A percentile compares a stretch with the other conserved stretches of the same genome.
Conservation (phyloP, 2,329 filamentous ascomycete genomes). For the Colletotrichum brevisporum region DNA sequence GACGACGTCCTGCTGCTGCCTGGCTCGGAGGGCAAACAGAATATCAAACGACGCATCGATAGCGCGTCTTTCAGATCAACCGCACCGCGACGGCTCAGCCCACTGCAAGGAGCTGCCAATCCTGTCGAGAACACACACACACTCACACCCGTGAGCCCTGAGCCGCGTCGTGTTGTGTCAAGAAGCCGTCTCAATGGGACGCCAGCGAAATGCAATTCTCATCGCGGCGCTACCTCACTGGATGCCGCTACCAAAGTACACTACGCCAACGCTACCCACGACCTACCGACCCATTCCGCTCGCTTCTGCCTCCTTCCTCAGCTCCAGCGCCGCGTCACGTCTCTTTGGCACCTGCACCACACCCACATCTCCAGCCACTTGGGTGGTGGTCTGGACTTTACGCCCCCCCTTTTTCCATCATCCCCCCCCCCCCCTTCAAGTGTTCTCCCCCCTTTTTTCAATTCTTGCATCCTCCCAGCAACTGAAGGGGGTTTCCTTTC, state of each 20-base stretch:
- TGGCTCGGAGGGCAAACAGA: conserved; percentile 9
- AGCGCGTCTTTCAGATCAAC: conserved; percentile 20
- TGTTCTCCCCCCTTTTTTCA: conserved; percentile 17
- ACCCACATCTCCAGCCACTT: conserved; percentile 28
- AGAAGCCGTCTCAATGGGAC: not conserved
- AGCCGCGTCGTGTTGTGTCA: not conserved
- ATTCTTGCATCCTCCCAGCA: conserved; percentile 32
- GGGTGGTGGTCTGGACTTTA: conserved; percentile 28
- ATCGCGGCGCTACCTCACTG: conserved; percentile 29
- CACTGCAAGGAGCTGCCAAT: conserved; percentile 20
- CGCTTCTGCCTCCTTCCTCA: conserved; percentile 18
- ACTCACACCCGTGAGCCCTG: conserved; percentile 24
- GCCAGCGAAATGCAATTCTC: conserved; percentile 37
- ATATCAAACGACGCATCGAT: conserved; percentile 3
- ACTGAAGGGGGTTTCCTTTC: conserved; percentile 10
- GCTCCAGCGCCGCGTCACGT: conserved; percentile 17
- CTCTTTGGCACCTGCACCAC: conserved; percentile 30
- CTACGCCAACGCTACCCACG: conserved; percentile 26
- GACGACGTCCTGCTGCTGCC: conserved; percentile 16
- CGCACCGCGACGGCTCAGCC: conserved; percentile 11
- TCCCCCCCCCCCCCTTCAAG: conserved; percentile 7
- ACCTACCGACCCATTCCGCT: conserved; percentile 32
- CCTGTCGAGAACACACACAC: conserved; percentile 13
- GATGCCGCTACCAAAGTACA: conserved; percentile 25
- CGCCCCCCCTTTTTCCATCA: conserved; percentile 18